Percentiles rank a stretch among this genome's conserved stretches.
Conservation (phyloP, 2,329 filamentous ascomycete species). For the Rasamsonia emersonii region DNA sequence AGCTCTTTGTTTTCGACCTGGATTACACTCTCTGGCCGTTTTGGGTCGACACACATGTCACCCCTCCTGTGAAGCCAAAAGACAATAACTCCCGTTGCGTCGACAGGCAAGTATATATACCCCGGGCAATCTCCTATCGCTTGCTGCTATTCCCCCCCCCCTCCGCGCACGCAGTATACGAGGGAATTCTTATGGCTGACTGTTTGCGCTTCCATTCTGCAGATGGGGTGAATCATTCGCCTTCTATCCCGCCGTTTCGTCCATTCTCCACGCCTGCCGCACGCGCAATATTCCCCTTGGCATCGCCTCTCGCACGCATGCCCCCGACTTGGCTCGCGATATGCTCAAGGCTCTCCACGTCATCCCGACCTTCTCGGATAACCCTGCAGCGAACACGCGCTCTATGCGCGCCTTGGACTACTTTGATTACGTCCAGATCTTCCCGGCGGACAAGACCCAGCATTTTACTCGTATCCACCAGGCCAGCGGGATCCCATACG, state of each 20-base stretch:
- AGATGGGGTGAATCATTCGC: slow-evolving; percentile 56
- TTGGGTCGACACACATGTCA: slow-evolving; percentile 92
- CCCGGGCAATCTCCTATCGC: not conserved
- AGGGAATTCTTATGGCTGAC: slow-evolving; percentile 5
- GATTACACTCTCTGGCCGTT: slow-evolving; percentile 99
- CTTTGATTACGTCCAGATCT: slow-evolving; percentile 54
- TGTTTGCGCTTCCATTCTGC: slow-evolving; percentile 11
- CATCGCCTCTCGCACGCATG: slow-evolving; percentile 70
- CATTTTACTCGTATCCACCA: slow-evolving; percentile 71
- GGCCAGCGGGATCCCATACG: slow-evolving; percentile 60
- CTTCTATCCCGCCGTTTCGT: slow-evolving; percentile 63
- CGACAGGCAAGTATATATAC: slow-evolving; percentile 28
- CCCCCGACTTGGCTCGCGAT: slow-evolving; percentile 70
- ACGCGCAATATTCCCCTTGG: slow-evolving; percentile 51
- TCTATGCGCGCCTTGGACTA: slow-evolving; percentile 43
- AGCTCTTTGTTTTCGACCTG: slow-evolving; percentile 84
- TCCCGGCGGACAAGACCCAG: slow-evolving; percentile 70
- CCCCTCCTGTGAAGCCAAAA: slow-evolving; percentile 59
- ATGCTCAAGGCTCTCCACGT: slow-evolving; percentile 68
- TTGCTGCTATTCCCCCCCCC: not conserved
- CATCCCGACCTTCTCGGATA: slow-evolving; percentile 36
- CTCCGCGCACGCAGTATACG: not conserved
- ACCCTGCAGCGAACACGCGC: slow-evolving; percentile 29
- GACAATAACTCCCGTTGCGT: slow-evolving; percentile 42
- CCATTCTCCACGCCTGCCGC: slow-evolving; percentile 55